These are phyloP conservation scores for Cryptococcus wingfieldii DNA, from an alignment of 1,284 basidiomycete species.

Conservation along the genomic window DNA sequence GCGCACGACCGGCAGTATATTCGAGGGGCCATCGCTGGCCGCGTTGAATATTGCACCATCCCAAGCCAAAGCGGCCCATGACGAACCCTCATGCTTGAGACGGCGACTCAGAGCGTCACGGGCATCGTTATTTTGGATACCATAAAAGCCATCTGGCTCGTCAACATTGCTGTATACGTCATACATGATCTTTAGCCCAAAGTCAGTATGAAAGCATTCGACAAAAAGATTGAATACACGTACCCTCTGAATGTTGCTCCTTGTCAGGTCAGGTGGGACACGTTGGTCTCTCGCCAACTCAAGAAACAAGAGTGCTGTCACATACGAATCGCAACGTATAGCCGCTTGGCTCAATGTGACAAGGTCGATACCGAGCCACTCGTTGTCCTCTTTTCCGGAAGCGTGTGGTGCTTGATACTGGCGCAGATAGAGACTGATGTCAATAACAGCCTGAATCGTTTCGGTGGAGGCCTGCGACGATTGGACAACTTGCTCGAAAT, in stretches of 20 bases:
- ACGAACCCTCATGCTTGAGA: slow-evolving; percentile 87
- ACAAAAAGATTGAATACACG: not conserved
- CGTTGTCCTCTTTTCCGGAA: slow-evolving; percentile 61
- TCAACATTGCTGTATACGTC: slow-evolving; percentile 91
- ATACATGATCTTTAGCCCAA: slow-evolving; percentile 61
- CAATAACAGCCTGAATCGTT: slow-evolving; percentile 58
- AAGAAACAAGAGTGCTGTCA: slow-evolving; percentile 82
- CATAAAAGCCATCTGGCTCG: slow-evolving; percentile 97
- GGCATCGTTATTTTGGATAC: slow-evolving; percentile 72
- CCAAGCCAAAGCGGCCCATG: slow-evolving; percentile 83
- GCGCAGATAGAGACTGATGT: slow-evolving; percentile 76
- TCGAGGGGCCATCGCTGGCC: slow-evolving; percentile 21
- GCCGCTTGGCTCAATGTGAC: slow-evolving; percentile 69
- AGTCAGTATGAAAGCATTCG: not conserved
- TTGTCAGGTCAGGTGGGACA: slow-evolving; percentile 9
- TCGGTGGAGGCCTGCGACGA: slow-evolving; percentile 14
- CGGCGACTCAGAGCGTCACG: slow-evolving; percentile 72
- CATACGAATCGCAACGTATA: slow-evolving; percentile 73
- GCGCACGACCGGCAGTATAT: slow-evolving; percentile 57
- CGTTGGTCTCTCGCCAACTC: slow-evolving; percentile 68
- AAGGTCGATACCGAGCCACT: slow-evolving; percentile 79
- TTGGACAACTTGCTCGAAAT: slow-evolving; percentile 55
- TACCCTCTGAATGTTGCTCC: slow-evolving; percentile 34
- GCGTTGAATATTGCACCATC: slow-evolving; percentile 80
- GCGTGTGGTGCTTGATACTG: slow-evolving; percentile 55